Conservation (phyloP, 1,284 basidiomycete genomes). For the Microbotryum intermedium region DNA sequence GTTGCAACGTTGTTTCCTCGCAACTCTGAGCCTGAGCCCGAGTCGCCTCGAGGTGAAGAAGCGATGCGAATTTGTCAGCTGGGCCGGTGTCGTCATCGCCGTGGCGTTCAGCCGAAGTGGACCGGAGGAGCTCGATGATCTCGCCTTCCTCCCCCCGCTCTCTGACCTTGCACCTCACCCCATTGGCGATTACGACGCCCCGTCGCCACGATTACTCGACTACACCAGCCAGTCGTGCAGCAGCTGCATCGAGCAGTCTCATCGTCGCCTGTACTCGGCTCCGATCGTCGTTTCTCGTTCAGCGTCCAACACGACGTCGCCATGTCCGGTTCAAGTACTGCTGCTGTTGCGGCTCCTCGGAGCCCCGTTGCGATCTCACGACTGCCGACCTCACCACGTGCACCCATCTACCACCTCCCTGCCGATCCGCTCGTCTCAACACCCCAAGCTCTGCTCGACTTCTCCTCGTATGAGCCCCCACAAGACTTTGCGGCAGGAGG, state of each 20-base stretch:
- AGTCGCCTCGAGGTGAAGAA: too few species aligned
- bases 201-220: too few species aligned
- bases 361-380: background rate
- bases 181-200: too few species aligned
- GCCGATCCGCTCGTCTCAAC: conserved; percentile 27
- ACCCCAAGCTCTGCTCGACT: conserved; percentile 8
- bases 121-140: too few species aligned
- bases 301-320: background rate
- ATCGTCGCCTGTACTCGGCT: background rate
- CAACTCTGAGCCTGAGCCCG: too few species aligned
- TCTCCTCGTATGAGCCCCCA: conserved; percentile 20
- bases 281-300: background rate
- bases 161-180: too few species aligned
- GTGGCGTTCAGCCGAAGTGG: too few species aligned
- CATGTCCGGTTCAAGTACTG: background rate
- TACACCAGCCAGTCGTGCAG: too few species aligned
- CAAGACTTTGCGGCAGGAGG: conserved; percentile 9
- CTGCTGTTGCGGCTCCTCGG: background rate
- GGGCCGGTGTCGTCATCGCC: too few species aligned
- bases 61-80: too few species aligned
- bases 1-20: too few species aligned
- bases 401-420: conserved; percentile 26
- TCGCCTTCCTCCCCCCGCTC: too few species aligned
- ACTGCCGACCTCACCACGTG: conserved; percentile 23
- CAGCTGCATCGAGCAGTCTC: background rate